Conservation (phyloP, 108 stramenopile genomes). For the Skeletonema costatum region DNA sequence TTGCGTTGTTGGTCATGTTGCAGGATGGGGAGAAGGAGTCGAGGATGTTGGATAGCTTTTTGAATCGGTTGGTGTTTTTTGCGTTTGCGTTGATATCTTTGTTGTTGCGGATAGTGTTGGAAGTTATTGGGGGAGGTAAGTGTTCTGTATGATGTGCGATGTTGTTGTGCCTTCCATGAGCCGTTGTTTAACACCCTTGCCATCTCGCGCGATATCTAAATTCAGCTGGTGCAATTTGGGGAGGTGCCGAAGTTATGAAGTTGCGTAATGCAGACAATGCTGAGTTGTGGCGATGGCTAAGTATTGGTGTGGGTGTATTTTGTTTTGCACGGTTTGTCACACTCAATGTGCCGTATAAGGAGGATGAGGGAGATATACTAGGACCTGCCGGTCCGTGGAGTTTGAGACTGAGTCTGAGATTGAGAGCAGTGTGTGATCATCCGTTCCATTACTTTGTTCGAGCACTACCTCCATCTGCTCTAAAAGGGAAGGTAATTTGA, state of each 20-base stretch:
- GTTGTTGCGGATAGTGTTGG: slow-evolving; percentile 30
- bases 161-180: no score
- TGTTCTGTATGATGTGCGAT: no score
- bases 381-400: slow-evolving; percentile 43
- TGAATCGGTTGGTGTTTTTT: slow-evolving; percentile 26
- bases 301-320: slow-evolving; percentile 24
- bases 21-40: slow-evolving; percentile 46
- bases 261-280: slow-evolving; percentile 25
- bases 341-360: slow-evolving; percentile 28
- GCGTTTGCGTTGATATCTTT: slow-evolving; percentile 30
- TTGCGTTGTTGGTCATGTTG: slow-evolving; percentile 35
- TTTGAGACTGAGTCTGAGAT: slow-evolving; percentile 29
- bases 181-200: no score
- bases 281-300: slow-evolving; percentile 38
- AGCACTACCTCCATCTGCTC: slow-evolving; percentile 27
- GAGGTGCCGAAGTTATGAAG: slow-evolving; percentile 26
- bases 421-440: slow-evolving; percentile 37
- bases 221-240: slow-evolving; percentile 41
- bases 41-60: slow-evolving; percentile 25
- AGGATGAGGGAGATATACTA: slow-evolving; percentile 46
- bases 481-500: slow-evolving; percentile 13
- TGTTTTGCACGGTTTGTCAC: slow-evolving; percentile 38
- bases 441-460: slow-evolving; percentile 51
- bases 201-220: no score
- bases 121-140: slow-evolving; percentile 31